A percentile compares a stretch with the other conserved stretches of the same genome.
Evolutionary conservation across 2,329 filamentous ascomycete species (phyloP).

Genomic region (Chaetomium sp.): DNA sequence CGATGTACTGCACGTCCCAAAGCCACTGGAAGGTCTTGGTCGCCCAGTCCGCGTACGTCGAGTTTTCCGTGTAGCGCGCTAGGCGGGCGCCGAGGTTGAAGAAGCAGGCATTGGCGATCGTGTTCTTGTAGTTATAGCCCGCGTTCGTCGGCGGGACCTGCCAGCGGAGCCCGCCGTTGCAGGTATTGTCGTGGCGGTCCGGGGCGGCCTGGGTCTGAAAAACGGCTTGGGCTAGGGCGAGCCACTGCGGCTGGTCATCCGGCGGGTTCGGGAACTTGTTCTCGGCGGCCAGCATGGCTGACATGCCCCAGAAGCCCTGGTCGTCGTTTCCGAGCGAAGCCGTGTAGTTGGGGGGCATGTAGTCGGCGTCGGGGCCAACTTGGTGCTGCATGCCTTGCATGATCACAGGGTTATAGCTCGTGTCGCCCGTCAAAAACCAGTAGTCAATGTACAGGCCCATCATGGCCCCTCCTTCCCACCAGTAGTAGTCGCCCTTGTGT

Average conservation of each 20-base stretch:
- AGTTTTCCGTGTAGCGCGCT: constrained; percentile 62
- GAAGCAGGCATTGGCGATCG: constrained; percentile 37
- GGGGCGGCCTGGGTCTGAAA: constrained; percentile 55
- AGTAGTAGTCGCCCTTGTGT: constrained; percentile 55
- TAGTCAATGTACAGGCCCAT: constrained; percentile 66
- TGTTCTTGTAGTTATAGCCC: constrained; percentile 71
- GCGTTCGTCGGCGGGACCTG: constrained; percentile 68
- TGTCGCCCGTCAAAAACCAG: constrained; percentile 60
- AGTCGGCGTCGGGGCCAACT: constrained; percentile 48
- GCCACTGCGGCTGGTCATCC: constrained; percentile 50
- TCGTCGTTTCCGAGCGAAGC: constrained; percentile 59
- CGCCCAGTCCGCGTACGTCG: constrained; percentile 58
- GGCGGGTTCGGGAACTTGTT: constrained; percentile 55
- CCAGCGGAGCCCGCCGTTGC: constrained; percentile 67
- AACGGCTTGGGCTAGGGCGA: constrained; percentile 62
- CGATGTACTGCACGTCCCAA: constrained; percentile 48
- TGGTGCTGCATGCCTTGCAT: constrained; percentile 53
- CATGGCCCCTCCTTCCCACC: constrained; percentile 67
- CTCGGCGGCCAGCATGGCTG: constrained; percentile 62
- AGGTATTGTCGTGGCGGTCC: constrained; percentile 58
- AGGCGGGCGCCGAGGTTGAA: constrained; percentile 63
- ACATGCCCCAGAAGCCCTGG: constrained; percentile 65
- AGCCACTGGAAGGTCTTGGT: constrained; percentile 59
- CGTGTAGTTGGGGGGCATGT: constrained; percentile 54
- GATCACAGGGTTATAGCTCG: constrained; percentile 53